Evolutionary conservation across 2,329 filamentous ascomycete genomes (phyloP), one percentile per base, ranked within the genome.

Genomic region (Aspergillus sergii): DNA sequence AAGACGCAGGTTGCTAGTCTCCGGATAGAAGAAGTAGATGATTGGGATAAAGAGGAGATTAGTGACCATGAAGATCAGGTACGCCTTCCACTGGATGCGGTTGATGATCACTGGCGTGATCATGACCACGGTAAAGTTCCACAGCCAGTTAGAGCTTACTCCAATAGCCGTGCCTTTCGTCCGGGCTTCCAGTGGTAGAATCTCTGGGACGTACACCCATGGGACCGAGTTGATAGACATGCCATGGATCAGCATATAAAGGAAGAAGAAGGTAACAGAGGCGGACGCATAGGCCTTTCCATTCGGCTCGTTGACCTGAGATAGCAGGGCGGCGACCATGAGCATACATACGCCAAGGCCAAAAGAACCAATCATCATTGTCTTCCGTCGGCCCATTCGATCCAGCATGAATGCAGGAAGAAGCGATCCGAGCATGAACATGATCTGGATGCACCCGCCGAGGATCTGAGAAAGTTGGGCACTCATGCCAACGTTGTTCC

Each of bases 141-240:
- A 34, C 12, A 46, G 8, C 82, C 81, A 84, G 64, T 84, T 83
- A 0, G 78, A 75, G 0, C 77, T 79, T 6, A 65, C 60, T 4
- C 64, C 64, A 23, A 65, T 61, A 11, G 83, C 81, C 0, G 81
- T 82, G 1, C 82, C 83, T 66, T 84, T 83, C 0, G 82, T 79
- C 39, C 83, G 74, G 3, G 81, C 81, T 60, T 83, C 80, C 1
- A 84, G 74, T 0, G 83, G 83, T 2, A 84, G 68, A 39, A 85
- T 84, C 64, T 85, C 81, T 0, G 82, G 80, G 0, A 81, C 79
- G 62, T 82, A 82, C 1, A 82, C 79, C 82, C 82, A 84, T 2
- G 39, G 39, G 16, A 41, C 39, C 39, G 39, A 41, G 7, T 41
- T 41, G 16, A 41, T 41, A 0, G 39, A 41, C 39, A 41, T 41